phyloP scores from a whole-genome alignment of 2,329 filamentous ascomycete genomes.

The Magnaporthiopsis poae region DNA sequence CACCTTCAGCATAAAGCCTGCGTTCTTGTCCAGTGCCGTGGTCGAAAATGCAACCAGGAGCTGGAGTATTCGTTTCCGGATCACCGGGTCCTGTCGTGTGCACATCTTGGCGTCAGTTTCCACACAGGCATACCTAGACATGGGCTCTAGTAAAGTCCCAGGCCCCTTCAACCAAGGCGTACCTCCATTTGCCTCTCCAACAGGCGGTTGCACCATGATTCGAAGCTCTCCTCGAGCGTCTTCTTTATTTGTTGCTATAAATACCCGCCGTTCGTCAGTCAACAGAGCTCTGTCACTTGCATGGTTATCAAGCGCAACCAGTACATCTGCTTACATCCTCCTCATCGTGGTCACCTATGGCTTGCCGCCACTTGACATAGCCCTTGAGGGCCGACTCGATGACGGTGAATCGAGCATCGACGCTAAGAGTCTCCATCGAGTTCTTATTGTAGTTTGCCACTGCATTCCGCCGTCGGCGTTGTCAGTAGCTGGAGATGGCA shows the following conservation, averaged over 20 bases:
- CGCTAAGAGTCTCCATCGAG: conserved; percentile 62
- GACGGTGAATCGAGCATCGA: conserved; percentile 83
- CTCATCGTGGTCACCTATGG: conserved; percentile 13
- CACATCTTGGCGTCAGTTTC: not conserved
- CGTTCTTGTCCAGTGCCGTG: conserved; percentile 65
- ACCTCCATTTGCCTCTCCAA: conserved; percentile 61
- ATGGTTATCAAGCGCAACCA: not conserved
- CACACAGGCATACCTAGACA: too few species aligned
- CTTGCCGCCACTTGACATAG: conserved; percentile 66
- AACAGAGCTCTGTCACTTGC: not conserved
- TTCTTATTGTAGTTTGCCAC: conserved; percentile 56
- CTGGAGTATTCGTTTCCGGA: conserved; percentile 72
- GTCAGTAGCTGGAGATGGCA: not conserved
- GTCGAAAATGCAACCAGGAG: conserved; percentile 78
- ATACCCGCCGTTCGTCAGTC: not conserved
- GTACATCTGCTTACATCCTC: conserved; percentile 19
- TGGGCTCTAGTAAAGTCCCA: not conserved
- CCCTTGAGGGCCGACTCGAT: conserved; percentile 83
- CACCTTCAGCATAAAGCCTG: conserved; percentile 75
- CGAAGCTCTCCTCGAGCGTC: conserved; percentile 53
- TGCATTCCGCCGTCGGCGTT: conserved; percentile 17
- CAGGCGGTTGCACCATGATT: conserved; percentile 64
- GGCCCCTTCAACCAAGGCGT: conserved; percentile 10
- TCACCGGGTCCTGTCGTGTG: conserved; percentile 60
- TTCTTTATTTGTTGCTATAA: conserved; percentile 39